These are phyloP conservation scores for Isoetes engelmannii DNA, from an alignment of 83 land plant species.

Conservation along the genomic window DNA sequence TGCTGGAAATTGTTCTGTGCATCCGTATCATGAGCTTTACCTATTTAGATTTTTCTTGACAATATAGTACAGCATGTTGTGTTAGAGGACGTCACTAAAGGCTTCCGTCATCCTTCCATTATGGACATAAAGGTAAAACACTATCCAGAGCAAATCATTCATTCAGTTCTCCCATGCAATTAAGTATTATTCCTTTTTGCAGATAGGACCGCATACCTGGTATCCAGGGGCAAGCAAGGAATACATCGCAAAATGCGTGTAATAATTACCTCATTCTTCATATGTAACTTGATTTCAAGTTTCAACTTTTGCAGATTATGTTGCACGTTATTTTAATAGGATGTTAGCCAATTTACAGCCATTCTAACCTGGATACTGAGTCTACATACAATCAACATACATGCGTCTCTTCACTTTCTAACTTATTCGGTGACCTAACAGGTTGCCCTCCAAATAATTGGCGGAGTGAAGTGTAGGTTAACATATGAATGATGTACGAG, in stretches of 20 bases:
- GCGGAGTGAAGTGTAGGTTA: too few relatives aligned
- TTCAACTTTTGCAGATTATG: too few relatives aligned
- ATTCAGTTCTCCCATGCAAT: background rate
- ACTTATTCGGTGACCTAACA: too few relatives aligned
- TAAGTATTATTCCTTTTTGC: background rate
- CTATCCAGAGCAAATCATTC: background rate
- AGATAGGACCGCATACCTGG: slow-evolving; percentile 89
- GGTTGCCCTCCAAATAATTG: too few relatives aligned
- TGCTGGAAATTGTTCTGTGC: background rate
- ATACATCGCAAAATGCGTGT: slow-evolving; percentile 56
- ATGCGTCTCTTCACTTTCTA: too few relatives aligned
- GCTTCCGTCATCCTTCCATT: slow-evolving; percentile 39
- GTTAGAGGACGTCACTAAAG: slow-evolving; percentile 52
- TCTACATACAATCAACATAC: too few relatives aligned
- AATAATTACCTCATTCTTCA: slow-evolving; percentile 7
- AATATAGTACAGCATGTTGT: slow-evolving; percentile 45
- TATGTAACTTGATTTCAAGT: background rate
- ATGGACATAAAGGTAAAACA: slow-evolving; percentile 50
- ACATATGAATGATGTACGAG: too few relatives aligned
- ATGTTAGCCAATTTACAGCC: too few relatives aligned
- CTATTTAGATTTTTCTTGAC: background rate
- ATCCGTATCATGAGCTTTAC: background rate
- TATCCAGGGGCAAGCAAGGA: slow-evolving; percentile 52
- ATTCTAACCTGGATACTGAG: too few relatives aligned
- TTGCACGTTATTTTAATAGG: too few relatives aligned